Evolutionary conservation across 148 eudicot genomes (phyloP), one percentile per base, ranked within the genome.

Genomic region (Beta vulgaris): DNA sequence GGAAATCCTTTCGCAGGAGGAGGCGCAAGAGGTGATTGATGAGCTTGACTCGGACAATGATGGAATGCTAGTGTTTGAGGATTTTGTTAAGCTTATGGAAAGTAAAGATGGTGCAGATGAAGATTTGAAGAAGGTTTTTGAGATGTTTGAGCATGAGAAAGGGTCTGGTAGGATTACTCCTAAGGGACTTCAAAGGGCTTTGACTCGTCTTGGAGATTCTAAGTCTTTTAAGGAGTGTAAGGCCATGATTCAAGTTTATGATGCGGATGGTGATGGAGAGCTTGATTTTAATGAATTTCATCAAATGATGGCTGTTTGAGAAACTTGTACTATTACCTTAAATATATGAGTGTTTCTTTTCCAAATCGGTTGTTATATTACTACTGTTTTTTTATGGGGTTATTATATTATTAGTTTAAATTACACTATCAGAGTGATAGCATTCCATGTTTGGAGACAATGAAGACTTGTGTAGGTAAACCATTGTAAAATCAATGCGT

Each of bases 101-200:
- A 32, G 40, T 16, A 84, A 72, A 54, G 80, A 83, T 3, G 87
- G 82, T 0, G 89, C 55, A 2, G 85, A 84, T 1, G 89, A 85
- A 16, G 91, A 87, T 40, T 14, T 89, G 35, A 88, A 86, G 86
- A 85, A 85, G 31, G 93, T 88, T 11, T 89, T 89, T 57, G 89
- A 87, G 81, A 85, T 80, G 84, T 89, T 85, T 35, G 97, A 90
- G 80, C 65, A 85, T 21, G 86, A 87, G 58, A 91, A 88, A 35
- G 97, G 97, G 18, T 84, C 78, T 0, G 93, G 92, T 0, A 69
- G 83, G 79, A 91, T 91, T 8, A 91, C 91, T 14, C 87, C 93
- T 0, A 87, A 74, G 46, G 88, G 97, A 49, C 85, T 91, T 80
- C 92, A 91, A 66, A 84, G 85, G 71, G 83, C 85, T 23, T 68